These are phyloP conservation scores for Xylaria grammica DNA, from an alignment of 495 filamentous ascomycete genomes.

Conservation along the genomic window DNA sequence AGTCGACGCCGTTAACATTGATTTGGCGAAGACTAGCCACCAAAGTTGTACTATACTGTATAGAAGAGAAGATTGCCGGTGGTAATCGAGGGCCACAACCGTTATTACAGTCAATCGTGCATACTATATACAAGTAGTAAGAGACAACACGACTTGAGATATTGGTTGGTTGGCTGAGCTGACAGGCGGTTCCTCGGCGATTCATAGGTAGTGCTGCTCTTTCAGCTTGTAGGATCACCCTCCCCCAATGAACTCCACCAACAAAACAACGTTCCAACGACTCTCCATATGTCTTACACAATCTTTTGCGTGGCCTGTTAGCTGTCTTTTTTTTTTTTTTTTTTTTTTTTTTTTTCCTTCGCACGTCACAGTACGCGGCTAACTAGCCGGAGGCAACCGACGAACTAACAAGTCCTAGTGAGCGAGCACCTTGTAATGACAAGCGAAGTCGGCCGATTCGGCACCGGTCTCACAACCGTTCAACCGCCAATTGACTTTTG, in stretches of 20 bases:
- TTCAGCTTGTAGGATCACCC: constrained; percentile 18
- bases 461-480: background rate
- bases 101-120: too few species aligned
- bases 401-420: background rate
- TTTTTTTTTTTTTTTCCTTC: background rate
- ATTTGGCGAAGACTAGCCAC: too few species aligned
- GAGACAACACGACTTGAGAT: background rate
- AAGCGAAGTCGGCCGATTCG: background rate
- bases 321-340: background rate
- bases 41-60: too few species aligned
- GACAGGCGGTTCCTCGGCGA: constrained; percentile 19
- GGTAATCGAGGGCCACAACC: too few species aligned
- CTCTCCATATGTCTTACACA: background rate
- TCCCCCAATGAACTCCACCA: constrained; percentile 9
- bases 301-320: background rate
- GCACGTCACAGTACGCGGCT: background rate
- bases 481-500: background rate
- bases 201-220: background rate
- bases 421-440: background rate
- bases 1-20: too few species aligned
- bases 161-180: constrained; percentile 12
- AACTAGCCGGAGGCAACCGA: constrained; percentile 18
- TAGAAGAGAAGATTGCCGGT: too few species aligned
- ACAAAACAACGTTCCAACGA: background rate
- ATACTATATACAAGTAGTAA: background rate